Conservation (phyloP, 2,329 filamentous ascomycete genomes). For the Colletotrichum navitas region DNA sequence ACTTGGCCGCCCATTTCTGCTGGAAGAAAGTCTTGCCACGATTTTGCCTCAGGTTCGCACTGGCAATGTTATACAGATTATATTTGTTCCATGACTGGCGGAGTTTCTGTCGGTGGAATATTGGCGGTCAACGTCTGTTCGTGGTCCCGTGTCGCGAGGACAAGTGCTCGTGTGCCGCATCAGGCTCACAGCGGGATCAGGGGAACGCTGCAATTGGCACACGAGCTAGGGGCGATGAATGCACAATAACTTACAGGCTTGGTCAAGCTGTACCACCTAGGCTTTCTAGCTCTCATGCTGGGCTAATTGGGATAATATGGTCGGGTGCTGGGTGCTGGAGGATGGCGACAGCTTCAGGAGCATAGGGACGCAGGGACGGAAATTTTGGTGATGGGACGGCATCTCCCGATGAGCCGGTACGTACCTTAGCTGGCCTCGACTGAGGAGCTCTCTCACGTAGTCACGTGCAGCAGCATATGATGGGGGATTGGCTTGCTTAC, state of each 20-base stretch:
- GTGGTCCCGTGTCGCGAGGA: background rate
- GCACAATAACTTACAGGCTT: conserved; percentile 66
- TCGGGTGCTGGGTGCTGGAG: conserved; percentile 24
- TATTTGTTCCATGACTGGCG: conserved; percentile 98
- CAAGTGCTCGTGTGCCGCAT: background rate
- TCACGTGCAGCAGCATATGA: conserved; percentile 16
- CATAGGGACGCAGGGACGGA: conserved; percentile 38
- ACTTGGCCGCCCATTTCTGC: conserved; percentile 97
- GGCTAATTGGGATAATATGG: conserved; percentile 45
- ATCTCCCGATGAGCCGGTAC: conserved; percentile 33
- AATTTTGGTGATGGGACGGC: conserved; percentile 42
- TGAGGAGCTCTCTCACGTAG: background rate
- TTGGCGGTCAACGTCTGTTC: conserved; percentile 25
- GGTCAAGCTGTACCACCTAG: conserved; percentile 76
- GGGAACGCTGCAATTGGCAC: conserved; percentile 15
- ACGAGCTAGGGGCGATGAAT: conserved; percentile 21
- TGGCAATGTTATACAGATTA: conserved; percentile 90
- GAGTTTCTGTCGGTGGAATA: conserved; percentile 74
- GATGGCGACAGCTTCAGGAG: conserved; percentile 38
- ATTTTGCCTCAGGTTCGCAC: conserved; percentile 60
- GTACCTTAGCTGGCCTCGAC: conserved; percentile 4
- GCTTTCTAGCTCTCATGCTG: conserved; percentile 66
- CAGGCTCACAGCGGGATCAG: conserved; percentile 9
- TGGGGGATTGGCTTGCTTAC: background rate
- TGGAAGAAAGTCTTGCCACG: conserved; percentile 84